Evolutionary conservation across 345 rosid species (phyloP), one percentile per base, ranked within the genome.

Genomic region (Erucastrum elatum): DNA sequence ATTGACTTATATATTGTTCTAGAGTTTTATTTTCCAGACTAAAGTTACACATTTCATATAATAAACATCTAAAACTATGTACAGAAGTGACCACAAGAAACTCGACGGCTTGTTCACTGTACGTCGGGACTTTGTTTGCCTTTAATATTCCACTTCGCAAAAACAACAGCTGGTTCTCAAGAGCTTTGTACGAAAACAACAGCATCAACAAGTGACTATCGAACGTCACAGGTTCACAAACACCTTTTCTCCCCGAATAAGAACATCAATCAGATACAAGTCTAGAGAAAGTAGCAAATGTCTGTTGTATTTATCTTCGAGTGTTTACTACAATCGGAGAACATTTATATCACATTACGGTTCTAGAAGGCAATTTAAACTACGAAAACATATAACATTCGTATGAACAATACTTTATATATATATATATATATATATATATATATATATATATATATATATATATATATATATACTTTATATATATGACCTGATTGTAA

Each of bases 401-500:
- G 60, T 64, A 71, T 72, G 71, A 71, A 78, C 51, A 78, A 78
- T 71, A 29, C 0, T 35, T 70, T 21, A 21, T 21, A 21, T 21
- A 21, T 21, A 21, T 21, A 21, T 21, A 21, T 21, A 21, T 21
- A 21, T 21, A 21, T 21, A 21, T 21, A 21, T 21, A 21, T 0
- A 21, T 21, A 21, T 6, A 70, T 56, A 64, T 29, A 64, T 65
- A 21, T 77, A 21, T 21, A 21, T 21, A 21, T 21, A 21, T 21
- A 21, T 21, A 21, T 21, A 21, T 21, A 21, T 21, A 21, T 21
- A 21, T 0, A 21, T 21, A 21, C 21, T 21, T 64, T 6, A 70
- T 56, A 64, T 29, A 64, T 65, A 21, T 77, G 75, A 70, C 56
- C 58, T 69, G 77, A 72, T 41, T 17, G 31, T 58, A 66, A 44